Percentiles rank a stretch among this genome's conserved stretches.
These are phyloP conservation scores for Medicago arabica DNA, from an alignment of 306 rosid species.

Conservation along the genomic window DNA sequence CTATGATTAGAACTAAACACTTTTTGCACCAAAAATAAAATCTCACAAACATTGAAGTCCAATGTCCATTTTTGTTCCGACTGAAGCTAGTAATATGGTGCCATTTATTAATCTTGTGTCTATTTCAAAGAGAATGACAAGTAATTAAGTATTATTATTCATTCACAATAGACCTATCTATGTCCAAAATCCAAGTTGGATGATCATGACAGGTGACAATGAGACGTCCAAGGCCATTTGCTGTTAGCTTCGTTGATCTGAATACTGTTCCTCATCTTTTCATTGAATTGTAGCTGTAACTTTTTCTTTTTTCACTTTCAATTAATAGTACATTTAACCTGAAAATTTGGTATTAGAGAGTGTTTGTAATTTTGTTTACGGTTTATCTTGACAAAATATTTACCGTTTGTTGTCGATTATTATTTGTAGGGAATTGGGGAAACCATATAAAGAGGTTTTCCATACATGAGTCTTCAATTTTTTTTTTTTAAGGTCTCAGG, in stretches of 20 bases:
- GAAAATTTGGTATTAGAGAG: too few relatives aligned
- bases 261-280: background rate
- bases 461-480: too few relatives aligned
- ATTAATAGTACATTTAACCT: background rate
- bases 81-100: background rate
- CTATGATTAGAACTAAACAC: too few relatives aligned
- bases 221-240: slow-evolving; percentile 33
- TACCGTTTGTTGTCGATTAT: too few relatives aligned
- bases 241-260: background rate
- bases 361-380: too few relatives aligned
- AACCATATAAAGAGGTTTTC: too few relatives aligned
- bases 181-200: slow-evolving; percentile 26
- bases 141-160: background rate
- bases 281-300: background rate
- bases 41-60: too few relatives aligned
- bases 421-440: too few relatives aligned
- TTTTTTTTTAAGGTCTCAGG: too few relatives aligned
- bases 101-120: slow-evolving; percentile 5
- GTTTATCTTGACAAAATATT: too few relatives aligned
- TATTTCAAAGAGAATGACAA: slow-evolving; percentile 35
- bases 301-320: background rate
- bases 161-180: slow-evolving; percentile 15
- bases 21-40: too few relatives aligned
- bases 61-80: background rate
- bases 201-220: slow-evolving; percentile 36